phyloP scores from a whole-genome alignment of 495 filamentous ascomycete species.

The Aspergillus bridgeri region DNA sequence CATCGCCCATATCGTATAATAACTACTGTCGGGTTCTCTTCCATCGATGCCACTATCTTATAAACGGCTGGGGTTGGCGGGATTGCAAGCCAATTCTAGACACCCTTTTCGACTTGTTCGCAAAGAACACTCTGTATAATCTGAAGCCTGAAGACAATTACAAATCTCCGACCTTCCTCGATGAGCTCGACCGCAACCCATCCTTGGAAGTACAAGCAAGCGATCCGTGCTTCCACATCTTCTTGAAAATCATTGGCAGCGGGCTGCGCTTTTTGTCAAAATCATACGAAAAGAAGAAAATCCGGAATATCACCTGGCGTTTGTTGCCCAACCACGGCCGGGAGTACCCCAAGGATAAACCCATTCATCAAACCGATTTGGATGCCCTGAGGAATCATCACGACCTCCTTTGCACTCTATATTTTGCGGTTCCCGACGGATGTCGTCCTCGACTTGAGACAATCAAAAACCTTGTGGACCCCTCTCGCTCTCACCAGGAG shows the following conservation, averaged over 20 bases:
- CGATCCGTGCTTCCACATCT: constrained; percentile 90
- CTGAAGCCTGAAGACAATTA: constrained; percentile 73
- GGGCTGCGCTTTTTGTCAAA: constrained; percentile 60
- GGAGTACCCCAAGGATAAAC: constrained; percentile 79
- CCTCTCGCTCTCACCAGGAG: constrained; percentile 76
- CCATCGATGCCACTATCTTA: constrained; percentile 72
- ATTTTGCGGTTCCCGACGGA: constrained; percentile 73
- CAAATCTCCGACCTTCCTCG: constrained; percentile 75
- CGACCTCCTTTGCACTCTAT: constrained; percentile 85
- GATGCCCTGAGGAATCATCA: constrained; percentile 89
- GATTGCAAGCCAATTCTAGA: constrained; percentile 75
- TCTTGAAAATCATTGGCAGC: constrained; percentile 77
- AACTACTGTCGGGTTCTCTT: constrained; percentile 73
- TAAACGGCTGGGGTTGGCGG: constrained; percentile 81
- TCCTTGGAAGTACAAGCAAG: constrained; percentile 57
- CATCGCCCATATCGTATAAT: constrained; percentile 63
- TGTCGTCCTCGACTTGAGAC: constrained; percentile 66
- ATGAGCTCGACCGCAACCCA: constrained; percentile 62
- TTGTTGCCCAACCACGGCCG: constrained; percentile 87
- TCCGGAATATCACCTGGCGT: constrained; percentile 72
- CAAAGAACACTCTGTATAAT: constrained; percentile 66
- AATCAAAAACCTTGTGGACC: constrained; percentile 74
- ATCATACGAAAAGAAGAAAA: constrained; percentile 63
- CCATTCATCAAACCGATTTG: constrained; percentile 69
- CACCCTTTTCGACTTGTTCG: constrained; percentile 87